Evolutionary conservation across 108 stramenopile species (phyloP), one percentile per base, ranked within the genome.

Genomic region (Epipyxis sp.): DNA sequence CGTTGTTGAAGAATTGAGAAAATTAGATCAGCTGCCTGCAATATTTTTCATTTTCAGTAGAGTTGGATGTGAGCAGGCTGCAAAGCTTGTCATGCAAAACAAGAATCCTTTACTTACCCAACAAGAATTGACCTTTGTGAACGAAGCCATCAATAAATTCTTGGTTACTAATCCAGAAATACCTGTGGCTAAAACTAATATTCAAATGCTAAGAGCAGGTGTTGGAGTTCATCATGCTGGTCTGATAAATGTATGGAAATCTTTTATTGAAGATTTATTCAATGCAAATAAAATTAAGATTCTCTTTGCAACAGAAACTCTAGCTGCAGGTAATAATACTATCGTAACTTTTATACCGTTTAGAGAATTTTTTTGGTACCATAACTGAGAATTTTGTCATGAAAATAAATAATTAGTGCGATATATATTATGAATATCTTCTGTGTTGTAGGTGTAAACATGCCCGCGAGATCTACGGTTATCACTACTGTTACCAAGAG

Each of bases 241-340:
- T 1, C 86, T 94, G 71, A 84, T 96, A 1, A 92, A 93, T 37
- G 91, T 91, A 2, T 93, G 94, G 78, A 94, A 94, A 81, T 85
- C 91, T 1, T 92, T 96, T 54, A 89, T 94, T 30, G 95, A 96
- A 77, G 88, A 90, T 46, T 85, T 96, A 0, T 96, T 91, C 59
- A 82, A 90, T 61, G 72, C 82, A 37, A 89, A 91, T 16, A 83
- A 94, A 0, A 90, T 95, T 85, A 94, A 91, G 78, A 94, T 86
- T 20, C 90, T 94, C 0, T 97, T 97, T 78, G 94, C 94, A 0
- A 97, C 95, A 0, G 95, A 97, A 78, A 97, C 95, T 0, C 79
- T 97, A 37, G 94, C 94, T 1, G 95, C 95, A n/a, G 95, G 95
- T 1, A 91, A 16, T n/a, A n/a, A n/a, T n/a, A n/a, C n/a, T n/a